A percentile compares a stretch with the other conserved stretches of the same genome.
Conservation (phyloP, 164 flowering plant genomes). For the Piper longum region DNA sequence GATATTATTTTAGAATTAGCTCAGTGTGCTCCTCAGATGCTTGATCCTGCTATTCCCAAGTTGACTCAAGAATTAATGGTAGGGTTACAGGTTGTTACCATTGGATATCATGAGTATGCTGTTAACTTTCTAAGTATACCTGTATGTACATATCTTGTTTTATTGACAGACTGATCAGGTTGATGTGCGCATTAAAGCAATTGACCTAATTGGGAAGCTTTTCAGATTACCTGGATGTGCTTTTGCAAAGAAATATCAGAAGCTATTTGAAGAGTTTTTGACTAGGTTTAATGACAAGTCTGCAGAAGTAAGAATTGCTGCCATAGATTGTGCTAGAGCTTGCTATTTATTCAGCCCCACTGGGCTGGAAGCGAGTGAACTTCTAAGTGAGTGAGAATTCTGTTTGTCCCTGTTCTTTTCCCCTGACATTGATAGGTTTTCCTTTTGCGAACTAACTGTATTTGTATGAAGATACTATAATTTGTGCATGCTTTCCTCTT, state of each 20-base stretch:
- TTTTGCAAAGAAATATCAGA: constrained; percentile 42
- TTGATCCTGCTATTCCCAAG: constrained; percentile 68
- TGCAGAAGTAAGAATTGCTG: constrained; percentile 69
- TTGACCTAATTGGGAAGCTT: constrained; percentile 63
- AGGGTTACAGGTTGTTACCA: constrained; percentile 3
- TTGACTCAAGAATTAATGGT: constrained; percentile 73
- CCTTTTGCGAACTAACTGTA: background rate
- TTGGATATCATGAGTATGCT: background rate
- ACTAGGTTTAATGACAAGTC: constrained; percentile 86
- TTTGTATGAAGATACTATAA: too few species aligned
- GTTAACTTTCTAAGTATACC: background rate
- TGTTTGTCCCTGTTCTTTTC: background rate
- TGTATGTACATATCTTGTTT: background rate
- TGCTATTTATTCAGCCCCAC: constrained; percentile 49
- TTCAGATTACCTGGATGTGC: constrained; percentile 37
- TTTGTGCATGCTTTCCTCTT: too few species aligned
- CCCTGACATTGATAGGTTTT: background rate
- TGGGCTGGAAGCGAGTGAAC: constrained; percentile 38
- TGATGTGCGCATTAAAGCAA: constrained; percentile 85
- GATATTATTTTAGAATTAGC: constrained; percentile 61
- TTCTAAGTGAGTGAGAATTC: constrained; percentile 41
- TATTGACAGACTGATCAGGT: constrained; percentile 76
- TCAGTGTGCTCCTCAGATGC: constrained; percentile 69
- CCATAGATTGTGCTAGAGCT: constrained; percentile 55
- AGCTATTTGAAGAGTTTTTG: constrained; percentile 63